Evolutionary conservation across 768 basidiomycete genomes (phyloP), one percentile per base, ranked within the genome.

Genomic region (Rhizopogon roseolus): DNA sequence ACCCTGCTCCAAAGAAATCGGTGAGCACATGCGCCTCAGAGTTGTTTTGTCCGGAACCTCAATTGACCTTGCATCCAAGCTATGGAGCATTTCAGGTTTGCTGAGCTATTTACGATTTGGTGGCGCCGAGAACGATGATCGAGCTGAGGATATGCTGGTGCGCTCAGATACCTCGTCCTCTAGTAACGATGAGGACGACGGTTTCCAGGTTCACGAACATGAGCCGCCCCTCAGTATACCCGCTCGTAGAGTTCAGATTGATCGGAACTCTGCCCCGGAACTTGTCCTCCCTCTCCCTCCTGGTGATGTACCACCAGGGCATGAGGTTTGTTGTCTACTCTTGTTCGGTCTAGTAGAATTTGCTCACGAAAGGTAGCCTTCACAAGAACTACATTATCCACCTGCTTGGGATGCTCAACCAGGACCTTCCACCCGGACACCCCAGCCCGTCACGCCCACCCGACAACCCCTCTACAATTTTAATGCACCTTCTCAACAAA

Each of bases 21-120:
- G 81, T 82, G 54, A 54, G 76, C 32, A 38, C 25, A 38, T 40
- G 6, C 7, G 9, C 39, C 38, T 27, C 5, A 27, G 10, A 1
- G 0, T 52, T n/a, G 52, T 51, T 22, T 40, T 48, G 48, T 50
- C 57, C 9, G 45, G 5, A 46, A 34, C 45, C 9, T 46, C 14
- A 13, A 14, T 19, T 66, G 44, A 66, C 58, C 38, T 34, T 37
- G 10, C 39, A 52, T 42, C 1, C 5, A 27, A 78, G 73, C 61
- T 66, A 19, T 86, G 84, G 84, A 77, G 76, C 57, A 64, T 85
- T 55, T 70, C 77, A 2, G 73, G 73, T 13, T 60, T 85, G 10
- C 62, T 85, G 13, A 76, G 61, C 58, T 80, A 70, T 59, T 60
- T 86, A 22, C 83, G 82, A 13, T 68, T 72, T 43, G 64, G 69